Conservation (phyloP, 805 yeast species). For the Zygotorulaspora danielsina region DNA sequence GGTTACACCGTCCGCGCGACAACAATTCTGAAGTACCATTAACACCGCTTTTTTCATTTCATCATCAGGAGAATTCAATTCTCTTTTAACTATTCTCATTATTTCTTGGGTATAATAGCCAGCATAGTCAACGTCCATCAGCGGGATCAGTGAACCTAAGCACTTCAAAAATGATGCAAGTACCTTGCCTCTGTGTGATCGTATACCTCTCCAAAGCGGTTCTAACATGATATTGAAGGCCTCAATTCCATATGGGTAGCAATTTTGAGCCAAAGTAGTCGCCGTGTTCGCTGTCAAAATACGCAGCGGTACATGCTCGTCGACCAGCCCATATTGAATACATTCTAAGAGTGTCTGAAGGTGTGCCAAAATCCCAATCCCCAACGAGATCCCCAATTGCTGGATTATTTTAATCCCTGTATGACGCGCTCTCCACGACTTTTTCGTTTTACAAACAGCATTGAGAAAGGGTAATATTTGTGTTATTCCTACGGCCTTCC, state of each 20-base stretch:
- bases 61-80: conserved; percentile 78
- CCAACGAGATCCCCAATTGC: conserved; percentile 64
- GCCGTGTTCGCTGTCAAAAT: conserved; percentile 68
- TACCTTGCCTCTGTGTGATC: conserved; percentile 69
- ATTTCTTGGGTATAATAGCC: conserved; percentile 73
- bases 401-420: conserved; percentile 77
- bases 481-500: conserved; percentile 71
- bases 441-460: conserved; percentile 73
- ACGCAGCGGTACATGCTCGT: conserved; percentile 65
- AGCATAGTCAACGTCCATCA: conserved; percentile 82
- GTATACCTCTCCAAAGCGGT: conserved; percentile 76
- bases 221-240: conserved; percentile 72
- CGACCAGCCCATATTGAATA: conserved; percentile 53
- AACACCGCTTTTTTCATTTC: conserved; percentile 78
- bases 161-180: conserved; percentile 74
- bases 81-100: conserved; percentile 60
- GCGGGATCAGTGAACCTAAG: conserved; percentile 73
- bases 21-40: conserved; percentile 61
- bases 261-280: conserved; percentile 71
- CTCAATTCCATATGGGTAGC: conserved; percentile 86
- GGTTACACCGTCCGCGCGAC: conserved; percentile 55
- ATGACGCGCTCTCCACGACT: conserved; percentile 77
- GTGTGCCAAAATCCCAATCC: conserved; percentile 72
- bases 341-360: conserved; percentile 61
- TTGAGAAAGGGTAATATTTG: conserved; percentile 70